Conservation (phyloP, 495 filamentous ascomycete species). For the Daldinia caldariorum region DNA sequence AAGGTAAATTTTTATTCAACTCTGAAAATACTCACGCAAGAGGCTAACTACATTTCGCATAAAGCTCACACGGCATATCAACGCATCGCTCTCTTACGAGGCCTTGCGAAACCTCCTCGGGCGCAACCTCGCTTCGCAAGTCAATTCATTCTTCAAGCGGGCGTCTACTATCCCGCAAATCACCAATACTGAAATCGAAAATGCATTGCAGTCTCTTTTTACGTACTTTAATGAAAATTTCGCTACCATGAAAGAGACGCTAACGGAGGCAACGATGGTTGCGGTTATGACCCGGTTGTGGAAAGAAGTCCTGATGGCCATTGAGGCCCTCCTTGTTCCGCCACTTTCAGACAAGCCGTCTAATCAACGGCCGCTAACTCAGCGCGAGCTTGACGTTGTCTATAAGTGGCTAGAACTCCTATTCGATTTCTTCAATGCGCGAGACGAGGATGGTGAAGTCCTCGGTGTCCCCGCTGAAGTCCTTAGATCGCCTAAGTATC, state of each 20-base stretch:
- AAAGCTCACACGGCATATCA: constrained; percentile 94
- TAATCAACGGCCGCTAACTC: constrained; percentile 82
- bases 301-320: constrained; percentile 95
- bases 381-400: constrained; percentile 92
- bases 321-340: constrained; percentile 90
- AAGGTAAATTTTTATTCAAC: constrained; percentile 70
- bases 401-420: constrained; percentile 95
- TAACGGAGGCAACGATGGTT: constrained; percentile 92
- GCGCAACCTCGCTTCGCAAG: constrained; percentile 80
- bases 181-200: constrained; percentile 77
- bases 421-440: constrained; percentile 93
- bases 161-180: constrained; percentile 64
- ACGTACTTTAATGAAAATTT: constrained; percentile 99
- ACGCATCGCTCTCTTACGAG: constrained; percentile 83
- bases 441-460: constrained; percentile 87
- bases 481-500: constrained; percentile 95
- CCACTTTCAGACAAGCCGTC: constrained; percentile 96
- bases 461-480: constrained; percentile 90
- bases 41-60: constrained; percentile 37
- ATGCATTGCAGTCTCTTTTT: constrained; percentile 87
- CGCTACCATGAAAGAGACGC: constrained; percentile 95
- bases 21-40: not conserved
- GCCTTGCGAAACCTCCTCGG: constrained; percentile 78
- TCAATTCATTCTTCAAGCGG: constrained; percentile 76
- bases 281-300: constrained; percentile 97